Evolutionary conservation across 1,284 basidiomycete species (phyloP), one percentile per base, ranked within the genome.

Genomic region (Irpex sp.): DNA sequence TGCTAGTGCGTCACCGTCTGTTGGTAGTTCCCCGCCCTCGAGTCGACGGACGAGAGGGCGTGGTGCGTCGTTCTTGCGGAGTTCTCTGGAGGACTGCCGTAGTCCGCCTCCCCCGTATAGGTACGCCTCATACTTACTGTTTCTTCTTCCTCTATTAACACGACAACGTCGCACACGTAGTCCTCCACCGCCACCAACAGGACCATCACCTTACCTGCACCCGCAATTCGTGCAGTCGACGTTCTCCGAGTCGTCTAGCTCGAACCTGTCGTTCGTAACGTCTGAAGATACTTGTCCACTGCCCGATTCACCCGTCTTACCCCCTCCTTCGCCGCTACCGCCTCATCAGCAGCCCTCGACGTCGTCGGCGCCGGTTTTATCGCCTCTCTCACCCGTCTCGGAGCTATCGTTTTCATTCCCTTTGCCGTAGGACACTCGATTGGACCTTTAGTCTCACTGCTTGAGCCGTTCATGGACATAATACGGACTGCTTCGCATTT

Each of bases 311-410:
- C 19, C 42, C 9, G 14, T 54, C 8, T 59, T 36, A 37, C 39
- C 58, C 37, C 51, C 36, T 7, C 23, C 58, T 21, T 51, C 59
- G 8, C 35, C 59, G 8, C 42, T 45, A 14, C 37, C 59, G 28
- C 47, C 19, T 12, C 39, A 12, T 12, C n/a, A 12, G 12, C 12
- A 12, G 39, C 39, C 28, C 28, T 28, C 28, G 28, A 28, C n/a
- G n/a, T 51, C 59, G n/a, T 42, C 56, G 9, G 37, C 59, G 42
- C 55, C 19, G 2, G 55, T 51, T 14, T 61, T 55, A 53, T 61
- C 55, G 16, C 59, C 59, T 18, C 33, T 61, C 18, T 23, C 49
- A 14, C 57, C 53, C 18, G 21, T 56, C 18, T 58, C 49, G 1
- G n/a, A 12, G 6, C 39, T 45, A 4, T 51, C 48, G 48, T 51